Base-by-base conservation (phyloP, 352 stramenopile species). In the Pythium rhizo-oryzae region DNA sequence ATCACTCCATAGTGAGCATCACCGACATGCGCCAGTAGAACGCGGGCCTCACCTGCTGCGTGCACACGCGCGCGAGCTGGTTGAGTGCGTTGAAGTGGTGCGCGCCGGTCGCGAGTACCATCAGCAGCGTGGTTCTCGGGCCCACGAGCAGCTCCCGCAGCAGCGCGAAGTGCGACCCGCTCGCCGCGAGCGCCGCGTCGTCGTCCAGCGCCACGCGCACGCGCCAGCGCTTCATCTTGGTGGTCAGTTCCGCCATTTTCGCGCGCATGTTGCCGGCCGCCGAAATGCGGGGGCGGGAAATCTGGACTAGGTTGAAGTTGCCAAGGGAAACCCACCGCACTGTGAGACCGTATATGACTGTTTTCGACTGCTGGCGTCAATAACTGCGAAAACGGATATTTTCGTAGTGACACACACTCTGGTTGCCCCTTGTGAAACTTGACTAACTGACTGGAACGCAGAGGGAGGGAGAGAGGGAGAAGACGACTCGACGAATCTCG, bases 31-130 rank as follows among this genome's bases (percentile, higher is more conserved):
- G 35, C 35, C n/a, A n/a, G n/a, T n/a, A n/a, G n/a, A n/a, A n/a
- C n/a, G n/a, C n/a, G n/a, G n/a, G n/a, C n/a, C n/a, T n/a, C n/a
- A n/a, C n/a, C n/a, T 80, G 57, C 16, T 74, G 54, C n/a, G 66
- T 12, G 30, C 76, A 77, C 49, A 71, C 11, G 12, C 65, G 68
- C 12, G 67, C 64, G 23, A 82, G 67, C 25, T 75, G 70, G 24
- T 80, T 70, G 19, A 80, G 53, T 16, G 73, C 61, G 65, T 82
- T 76, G 53, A 79, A 76, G 46, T 72, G 70, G 37, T 75, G 55
- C 18, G 56, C 55, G 8, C 63, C 62, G 9, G 35, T 41, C 47
- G 62, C 49, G 18, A 53, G 37, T 16, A 72, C 69, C 44, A 72
- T 58, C 19, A 76, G 15, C 47, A 76, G 44, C 54, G 55, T 61